Evolutionary conservation across 2,329 filamentous ascomycete species (phyloP).

Genomic region (Coleophoma crateriformis): DNA sequence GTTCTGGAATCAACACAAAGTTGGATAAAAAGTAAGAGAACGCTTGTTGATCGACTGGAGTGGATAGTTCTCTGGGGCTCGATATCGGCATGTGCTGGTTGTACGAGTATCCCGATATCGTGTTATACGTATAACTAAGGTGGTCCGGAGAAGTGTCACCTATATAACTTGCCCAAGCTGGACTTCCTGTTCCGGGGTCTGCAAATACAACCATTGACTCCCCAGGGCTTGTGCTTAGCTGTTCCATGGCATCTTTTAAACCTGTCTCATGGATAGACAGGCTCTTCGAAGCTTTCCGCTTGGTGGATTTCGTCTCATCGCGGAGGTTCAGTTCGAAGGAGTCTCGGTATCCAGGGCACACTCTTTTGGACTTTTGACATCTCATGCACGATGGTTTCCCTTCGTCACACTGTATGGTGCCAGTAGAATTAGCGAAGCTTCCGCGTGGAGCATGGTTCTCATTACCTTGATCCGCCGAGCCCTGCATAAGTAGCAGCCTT

Average conservation of each 20-base stretch:
- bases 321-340: slow-evolving; percentile 57
- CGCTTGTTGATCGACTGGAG: slow-evolving; percentile 47
- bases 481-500: slow-evolving; percentile 68
- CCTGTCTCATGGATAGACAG: slow-evolving; percentile 26
- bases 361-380: slow-evolving; percentile 54
- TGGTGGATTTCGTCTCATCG: slow-evolving; percentile 62
- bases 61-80: slow-evolving; percentile 32
- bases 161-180: neutral
- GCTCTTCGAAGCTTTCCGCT: slow-evolving; percentile 54
- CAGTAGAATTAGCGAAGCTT: neutral
- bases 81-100: slow-evolving; percentile 1
- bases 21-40: slow-evolving; percentile 55
- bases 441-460: too few relatives aligned
- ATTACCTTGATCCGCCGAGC: slow-evolving; percentile 63
- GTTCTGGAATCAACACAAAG: slow-evolving; percentile 49
- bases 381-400: slow-evolving; percentile 59
- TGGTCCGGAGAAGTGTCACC: slow-evolving; percentile 20
- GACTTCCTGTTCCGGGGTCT: neutral
- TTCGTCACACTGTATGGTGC: slow-evolving; percentile 52
- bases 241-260: neutral
- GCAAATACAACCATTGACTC: neutral
- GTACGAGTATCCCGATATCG: slow-evolving; percentile 56
- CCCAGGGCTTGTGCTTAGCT: neutral
- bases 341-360: slow-evolving; percentile 62
- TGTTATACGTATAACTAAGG: slow-evolving; percentile 62